Evolutionary conservation across 2,329 filamentous ascomycete genomes (phyloP).

Genomic region (Pseudopyrenochaeta lycopersici): DNA sequence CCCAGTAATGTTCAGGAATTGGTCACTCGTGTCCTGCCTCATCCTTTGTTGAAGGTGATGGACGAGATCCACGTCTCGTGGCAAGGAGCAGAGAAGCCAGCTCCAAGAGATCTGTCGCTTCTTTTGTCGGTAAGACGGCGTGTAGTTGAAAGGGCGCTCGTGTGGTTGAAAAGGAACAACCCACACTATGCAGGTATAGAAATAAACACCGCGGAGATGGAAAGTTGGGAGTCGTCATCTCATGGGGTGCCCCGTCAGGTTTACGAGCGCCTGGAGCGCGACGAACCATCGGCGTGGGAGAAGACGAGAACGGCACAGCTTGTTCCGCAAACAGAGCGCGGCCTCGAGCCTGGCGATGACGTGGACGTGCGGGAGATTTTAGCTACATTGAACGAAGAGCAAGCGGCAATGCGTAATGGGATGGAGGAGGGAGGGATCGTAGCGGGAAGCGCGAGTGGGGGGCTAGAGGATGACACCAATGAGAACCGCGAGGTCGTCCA

Average conservation of each 20-base stretch:
- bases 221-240: not conserved
- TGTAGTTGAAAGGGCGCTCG: not conserved
- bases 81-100: constrained; percentile 1
- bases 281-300: constrained; percentile 1
- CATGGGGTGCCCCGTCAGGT: constrained; percentile 3
- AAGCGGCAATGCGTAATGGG: not conserved
- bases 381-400: not conserved
- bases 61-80: constrained; percentile 2
- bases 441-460: too few relatives aligned
- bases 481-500: not conserved
- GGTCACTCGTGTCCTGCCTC: constrained; percentile 3
- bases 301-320: constrained; percentile 1
- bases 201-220: constrained; percentile 1
- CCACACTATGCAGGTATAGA: not conserved
- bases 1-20: constrained; percentile 5
- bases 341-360: not conserved
- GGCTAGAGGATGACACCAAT: not conserved
- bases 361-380: constrained; percentile 4
- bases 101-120: constrained; percentile 2
- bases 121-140: not conserved
- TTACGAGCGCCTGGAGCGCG: not conserved
- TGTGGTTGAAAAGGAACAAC: constrained; percentile 4
- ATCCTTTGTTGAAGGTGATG: constrained; percentile 4
- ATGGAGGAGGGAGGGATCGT: too few relatives aligned
- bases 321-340: constrained; percentile 6